Conservation (phyloP, 129 eudicot species). For the Lonicera japonica region DNA sequence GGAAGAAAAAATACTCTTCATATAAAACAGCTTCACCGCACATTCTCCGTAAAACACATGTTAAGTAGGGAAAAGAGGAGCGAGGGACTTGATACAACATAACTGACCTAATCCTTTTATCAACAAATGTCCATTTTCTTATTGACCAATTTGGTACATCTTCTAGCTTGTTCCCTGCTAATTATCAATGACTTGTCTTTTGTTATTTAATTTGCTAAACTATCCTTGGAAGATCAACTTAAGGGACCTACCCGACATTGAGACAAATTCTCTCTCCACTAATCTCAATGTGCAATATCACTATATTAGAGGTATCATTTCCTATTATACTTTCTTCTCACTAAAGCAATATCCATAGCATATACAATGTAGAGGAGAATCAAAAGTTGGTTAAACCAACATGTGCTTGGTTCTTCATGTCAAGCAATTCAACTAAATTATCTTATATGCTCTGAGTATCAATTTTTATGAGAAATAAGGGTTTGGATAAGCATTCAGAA, state of each 20-base stretch:
- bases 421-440: too few species aligned
- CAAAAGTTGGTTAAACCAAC: background rate
- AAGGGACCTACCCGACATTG: background rate
- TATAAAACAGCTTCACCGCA: background rate
- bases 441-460: too few species aligned
- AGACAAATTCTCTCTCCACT: background rate
- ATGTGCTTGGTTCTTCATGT: too few species aligned
- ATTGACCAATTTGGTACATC: background rate
- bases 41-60: too few species aligned
- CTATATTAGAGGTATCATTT: background rate
- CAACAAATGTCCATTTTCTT: background rate
- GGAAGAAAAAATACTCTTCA: background rate
- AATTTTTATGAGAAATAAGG: too few species aligned
- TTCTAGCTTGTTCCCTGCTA: background rate
- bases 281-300: background rate
- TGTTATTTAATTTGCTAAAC: background rate
- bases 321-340: background rate
- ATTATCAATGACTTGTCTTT: background rate
- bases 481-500: too few species aligned
- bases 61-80: too few species aligned
- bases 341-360: background rate
- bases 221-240: background rate
- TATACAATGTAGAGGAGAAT: background rate
- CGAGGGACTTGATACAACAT: too few species aligned
- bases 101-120: too few species aligned